phyloP scores from a whole-genome alignment of 2,329 filamentous ascomycete species.

The Cytospora mali region DNA sequence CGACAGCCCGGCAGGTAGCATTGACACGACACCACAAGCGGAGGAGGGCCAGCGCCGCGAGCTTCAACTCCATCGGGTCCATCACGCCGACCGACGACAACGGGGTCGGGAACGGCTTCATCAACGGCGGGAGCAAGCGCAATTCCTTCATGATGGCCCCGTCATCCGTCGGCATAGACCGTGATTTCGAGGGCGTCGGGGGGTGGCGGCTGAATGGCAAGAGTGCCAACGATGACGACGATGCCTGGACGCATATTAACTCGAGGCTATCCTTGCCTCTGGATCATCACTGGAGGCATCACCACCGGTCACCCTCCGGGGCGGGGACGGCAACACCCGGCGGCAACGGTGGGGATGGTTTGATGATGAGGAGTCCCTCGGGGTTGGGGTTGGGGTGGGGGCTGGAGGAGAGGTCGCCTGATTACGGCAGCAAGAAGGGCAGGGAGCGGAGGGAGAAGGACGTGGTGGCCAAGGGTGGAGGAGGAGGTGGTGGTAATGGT shows the following conservation, averaged over 20 bases:
- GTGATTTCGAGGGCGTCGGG: slow-evolving; percentile 63
- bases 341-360: slow-evolving; percentile 44
- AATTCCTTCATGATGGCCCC: slow-evolving; percentile 41
- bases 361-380: slow-evolving; percentile 46
- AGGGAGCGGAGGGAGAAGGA: slow-evolving; percentile 29
- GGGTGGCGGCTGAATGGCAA: slow-evolving; percentile 58
- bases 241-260: slow-evolving; percentile 55
- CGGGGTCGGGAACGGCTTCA: slow-evolving; percentile 31
- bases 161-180: slow-evolving; percentile 52
- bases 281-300: slow-evolving; percentile 46
- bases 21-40: slow-evolving; percentile 21
- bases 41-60: slow-evolving; percentile 35
- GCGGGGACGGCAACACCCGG: slow-evolving; percentile 42
- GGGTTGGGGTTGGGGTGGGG: slow-evolving; percentile 32
- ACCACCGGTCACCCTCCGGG: slow-evolving; percentile 46
- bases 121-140: slow-evolving; percentile 23
- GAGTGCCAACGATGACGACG: slow-evolving; percentile 46
- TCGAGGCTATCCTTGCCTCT: slow-evolving; percentile 52
- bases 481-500: too few species aligned
- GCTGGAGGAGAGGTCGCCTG: slow-evolving; percentile 36
- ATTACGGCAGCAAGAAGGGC: slow-evolving; percentile 32
- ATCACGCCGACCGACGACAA: slow-evolving; percentile 37
- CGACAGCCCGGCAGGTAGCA: slow-evolving; percentile 17
- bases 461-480: slow-evolving; percentile 26
- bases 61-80: slow-evolving; percentile 38